Evolutionary conservation across 75 land plant species (phyloP).

Genomic region (Pinus taeda): DNA sequence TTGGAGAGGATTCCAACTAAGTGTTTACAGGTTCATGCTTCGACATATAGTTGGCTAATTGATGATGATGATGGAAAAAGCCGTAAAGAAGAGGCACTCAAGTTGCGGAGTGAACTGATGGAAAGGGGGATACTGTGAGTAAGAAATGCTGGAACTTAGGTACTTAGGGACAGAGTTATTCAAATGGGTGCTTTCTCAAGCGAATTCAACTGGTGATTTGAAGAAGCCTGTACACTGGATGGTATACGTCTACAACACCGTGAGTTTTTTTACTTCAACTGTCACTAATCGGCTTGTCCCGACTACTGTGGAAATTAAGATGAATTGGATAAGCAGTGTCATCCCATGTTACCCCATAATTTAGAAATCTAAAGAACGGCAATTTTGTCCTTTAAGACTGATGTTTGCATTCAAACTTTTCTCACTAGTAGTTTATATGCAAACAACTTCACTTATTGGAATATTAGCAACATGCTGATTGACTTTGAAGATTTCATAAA

Average conservation of each 20-base stretch:
- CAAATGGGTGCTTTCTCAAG: not conserved
- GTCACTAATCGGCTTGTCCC: not conserved
- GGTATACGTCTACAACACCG: not conserved
- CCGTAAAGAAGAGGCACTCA: not conserved
- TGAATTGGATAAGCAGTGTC: not conserved
- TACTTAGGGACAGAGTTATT: not conserved
- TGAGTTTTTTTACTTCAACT: not conserved
- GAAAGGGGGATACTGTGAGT: slow-evolving; percentile 4
- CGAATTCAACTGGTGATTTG: not conserved
- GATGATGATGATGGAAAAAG: not conserved
- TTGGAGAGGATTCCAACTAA: not conserved
- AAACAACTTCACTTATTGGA: not conserved
- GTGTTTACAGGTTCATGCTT: not conserved
- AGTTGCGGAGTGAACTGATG: slow-evolving; percentile 7
- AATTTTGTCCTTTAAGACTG: not conserved
- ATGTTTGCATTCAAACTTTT: not conserved
- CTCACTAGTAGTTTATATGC: not conserved
- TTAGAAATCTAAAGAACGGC: not conserved
- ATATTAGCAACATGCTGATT: not conserved
- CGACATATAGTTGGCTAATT: not conserved
- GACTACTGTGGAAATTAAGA: not conserved
- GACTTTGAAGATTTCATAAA: not conserved
- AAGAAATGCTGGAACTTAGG: not conserved
- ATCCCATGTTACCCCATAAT: not conserved
- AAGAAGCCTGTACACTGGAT: not conserved